Conservation (phyloP, 495 filamentous ascomycete genomes). For the Parmelia sp. region DNA sequence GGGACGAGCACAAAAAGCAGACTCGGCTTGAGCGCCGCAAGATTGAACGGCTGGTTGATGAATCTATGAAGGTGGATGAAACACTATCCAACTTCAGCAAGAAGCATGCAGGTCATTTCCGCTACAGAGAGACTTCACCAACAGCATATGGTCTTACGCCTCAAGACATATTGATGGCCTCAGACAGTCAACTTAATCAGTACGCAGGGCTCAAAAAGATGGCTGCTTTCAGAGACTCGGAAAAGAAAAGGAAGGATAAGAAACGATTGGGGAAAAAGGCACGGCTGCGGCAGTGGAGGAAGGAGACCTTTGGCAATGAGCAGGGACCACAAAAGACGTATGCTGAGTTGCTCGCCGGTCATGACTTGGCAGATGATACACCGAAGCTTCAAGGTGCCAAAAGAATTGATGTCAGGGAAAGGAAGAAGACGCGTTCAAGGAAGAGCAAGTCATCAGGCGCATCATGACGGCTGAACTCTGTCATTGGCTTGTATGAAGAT, state of each 20-base stretch:
- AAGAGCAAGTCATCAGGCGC: conserved; percentile 32
- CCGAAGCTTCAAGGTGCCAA: conserved; percentile 18
- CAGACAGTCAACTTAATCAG: conserved; percentile 78
- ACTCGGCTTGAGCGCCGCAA: conserved; percentile 71
- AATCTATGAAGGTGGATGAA: conserved; percentile 66
- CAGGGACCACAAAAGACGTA: conserved; percentile 45
- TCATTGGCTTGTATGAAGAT: neutral
- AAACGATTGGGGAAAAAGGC: conserved; percentile 89
- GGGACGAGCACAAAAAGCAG: conserved; percentile 58
- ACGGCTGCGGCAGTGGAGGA: conserved; percentile 79
- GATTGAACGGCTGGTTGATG: conserved; percentile 82
- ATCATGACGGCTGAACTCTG: neutral
- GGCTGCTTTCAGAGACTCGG: conserved; percentile 76
- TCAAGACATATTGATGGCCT: conserved; percentile 85
- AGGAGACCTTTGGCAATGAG: conserved; percentile 80
- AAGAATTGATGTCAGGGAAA: conserved; percentile 43
- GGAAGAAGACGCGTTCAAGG: conserved; percentile 42
- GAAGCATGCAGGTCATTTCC: conserved; percentile 56
- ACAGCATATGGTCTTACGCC: conserved; percentile 81
- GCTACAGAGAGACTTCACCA: conserved; percentile 90
- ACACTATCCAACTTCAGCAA: conserved; percentile 51
- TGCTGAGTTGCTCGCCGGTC: conserved; percentile 21
- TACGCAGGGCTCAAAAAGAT: conserved; percentile 93
- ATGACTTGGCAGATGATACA: conserved; percentile 5
- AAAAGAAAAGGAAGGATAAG: conserved; percentile 82